Evolutionary conservation across 495 filamentous ascomycete species (phyloP).

Genomic region (Hyaloscypha variabilis): DNA sequence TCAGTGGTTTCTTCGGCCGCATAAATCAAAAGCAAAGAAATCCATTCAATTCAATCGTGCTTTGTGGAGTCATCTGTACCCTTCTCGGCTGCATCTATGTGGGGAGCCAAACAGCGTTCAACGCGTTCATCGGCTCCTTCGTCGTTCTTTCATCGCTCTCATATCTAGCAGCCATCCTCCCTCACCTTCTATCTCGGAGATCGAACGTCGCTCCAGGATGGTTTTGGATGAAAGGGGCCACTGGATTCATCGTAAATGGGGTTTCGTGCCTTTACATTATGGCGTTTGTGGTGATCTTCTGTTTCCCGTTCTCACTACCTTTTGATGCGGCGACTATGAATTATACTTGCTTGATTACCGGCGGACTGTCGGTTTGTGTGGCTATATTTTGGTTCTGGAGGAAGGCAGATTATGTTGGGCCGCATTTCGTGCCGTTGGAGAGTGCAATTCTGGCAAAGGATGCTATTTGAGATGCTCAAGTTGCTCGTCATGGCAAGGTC

Average conservation of each 20-base stretch:
- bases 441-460: slow-evolving; percentile 19
- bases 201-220: slow-evolving; percentile 57
- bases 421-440: slow-evolving; percentile 23
- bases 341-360: slow-evolving; percentile 37
- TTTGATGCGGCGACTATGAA: slow-evolving; percentile 55
- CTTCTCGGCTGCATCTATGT: slow-evolving; percentile 66
- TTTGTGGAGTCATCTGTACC: slow-evolving; percentile 53
- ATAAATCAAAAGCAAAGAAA: slow-evolving; percentile 47
- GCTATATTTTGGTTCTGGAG: slow-evolving; percentile 23
- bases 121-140: slow-evolving; percentile 64
- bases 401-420: slow-evolving; percentile 24
- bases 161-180: slow-evolving; percentile 69
- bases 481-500: too few species aligned
- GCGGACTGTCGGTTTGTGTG: slow-evolving; percentile 21
- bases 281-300: slow-evolving; percentile 66
- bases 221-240: slow-evolving; percentile 58
- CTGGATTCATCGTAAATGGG: slow-evolving; percentile 57
- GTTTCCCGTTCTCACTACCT: slow-evolving; percentile 60
- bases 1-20: slow-evolving; percentile 38
- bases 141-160: slow-evolving; percentile 64
- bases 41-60: slow-evolving; percentile 64
- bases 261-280: slow-evolving; percentile 61
- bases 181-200: slow-evolving; percentile 61
- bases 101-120: slow-evolving; percentile 66
- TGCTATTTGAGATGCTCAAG: slow-evolving; percentile 11